These are phyloP conservation scores for Vigna trinervia DNA, from an alignment of 306 rosid genomes.

Conservation along the genomic window DNA sequence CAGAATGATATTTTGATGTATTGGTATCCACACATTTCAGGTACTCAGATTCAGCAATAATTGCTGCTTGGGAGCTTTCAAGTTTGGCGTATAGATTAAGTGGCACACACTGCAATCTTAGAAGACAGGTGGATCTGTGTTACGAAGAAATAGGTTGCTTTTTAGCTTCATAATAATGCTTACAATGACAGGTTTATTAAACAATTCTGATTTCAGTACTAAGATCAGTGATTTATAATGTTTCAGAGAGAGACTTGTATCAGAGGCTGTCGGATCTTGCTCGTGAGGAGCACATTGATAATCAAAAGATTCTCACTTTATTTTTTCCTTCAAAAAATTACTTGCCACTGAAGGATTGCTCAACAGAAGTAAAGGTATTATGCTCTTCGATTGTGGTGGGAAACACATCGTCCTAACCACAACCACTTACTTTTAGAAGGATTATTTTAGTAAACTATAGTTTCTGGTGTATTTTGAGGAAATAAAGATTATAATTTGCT, in stretches of 20 bases:
- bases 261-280: constrained; percentile 52
- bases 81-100: constrained; percentile 61
- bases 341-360: constrained; percentile 59
- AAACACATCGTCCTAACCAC: too few relatives aligned
- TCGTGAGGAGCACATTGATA: constrained; percentile 48
- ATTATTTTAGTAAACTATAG: too few relatives aligned
- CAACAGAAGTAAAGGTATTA: constrained; percentile 58
- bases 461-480: too few relatives aligned
- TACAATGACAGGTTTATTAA: constrained; percentile 14
- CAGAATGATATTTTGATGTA: constrained; percentile 18
- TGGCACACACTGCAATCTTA: constrained; percentile 53
- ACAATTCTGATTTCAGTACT: constrained; percentile 11
- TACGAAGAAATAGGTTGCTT: constrained; percentile 38
- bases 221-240: constrained; percentile 22
- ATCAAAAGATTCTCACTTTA: constrained; percentile 62
- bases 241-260: constrained; percentile 59
- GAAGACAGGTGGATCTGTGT: constrained; percentile 37
- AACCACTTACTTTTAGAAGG: too few relatives aligned
- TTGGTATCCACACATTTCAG: constrained; percentile 41
- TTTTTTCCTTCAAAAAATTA: constrained; percentile 58
- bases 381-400: too few relatives aligned
- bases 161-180: constrained; percentile 22
- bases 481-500: too few relatives aligned
- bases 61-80: constrained; percentile 79
- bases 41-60: constrained; percentile 47